A percentile compares a stretch with the other conserved stretches of the same genome.
Conservation (phyloP, 495 filamentous ascomycete genomes). For the Lophiostoma macrostomum region DNA sequence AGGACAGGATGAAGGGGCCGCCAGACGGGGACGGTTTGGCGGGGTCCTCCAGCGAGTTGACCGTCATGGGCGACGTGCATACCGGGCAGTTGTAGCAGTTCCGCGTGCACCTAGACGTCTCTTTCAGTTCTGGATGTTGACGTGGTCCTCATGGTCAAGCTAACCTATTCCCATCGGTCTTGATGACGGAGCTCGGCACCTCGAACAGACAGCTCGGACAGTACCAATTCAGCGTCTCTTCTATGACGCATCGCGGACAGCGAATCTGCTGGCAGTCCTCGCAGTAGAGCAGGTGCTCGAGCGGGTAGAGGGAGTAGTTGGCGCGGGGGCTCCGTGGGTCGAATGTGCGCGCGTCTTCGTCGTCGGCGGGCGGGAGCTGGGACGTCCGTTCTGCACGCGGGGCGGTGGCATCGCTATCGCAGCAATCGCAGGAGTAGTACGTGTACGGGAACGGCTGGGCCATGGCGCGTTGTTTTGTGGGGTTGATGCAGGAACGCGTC, state of each 20-base stretch:
- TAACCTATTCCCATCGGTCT: slow-evolving; percentile 88
- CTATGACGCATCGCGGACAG: slow-evolving; percentile 83
- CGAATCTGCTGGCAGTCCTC: slow-evolving; percentile 95
- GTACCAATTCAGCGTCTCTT: slow-evolving; percentile 91
- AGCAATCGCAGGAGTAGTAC: slow-evolving; percentile 89
- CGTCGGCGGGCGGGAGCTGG: slow-evolving; percentile 46
- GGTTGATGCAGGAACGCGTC: too few species aligned
- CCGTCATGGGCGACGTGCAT: slow-evolving; percentile 76
- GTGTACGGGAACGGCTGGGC: slow-evolving; percentile 79
- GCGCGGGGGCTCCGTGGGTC: slow-evolving; percentile 79
- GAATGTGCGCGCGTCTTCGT: slow-evolving; percentile 77
- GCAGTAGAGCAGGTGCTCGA: slow-evolving; percentile 93
- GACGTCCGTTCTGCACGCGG: slow-evolving; percentile 39
- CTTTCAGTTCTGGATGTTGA: slow-evolving; percentile 21
- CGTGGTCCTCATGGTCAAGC: slow-evolving; percentile 1
- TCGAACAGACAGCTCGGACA: slow-evolving; percentile 97
- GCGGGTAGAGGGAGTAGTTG: slow-evolving; percentile 84
- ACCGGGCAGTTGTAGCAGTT: slow-evolving; percentile 93
- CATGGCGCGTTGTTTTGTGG: slow-evolving; percentile 48
- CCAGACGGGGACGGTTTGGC: slow-evolving; percentile 32
- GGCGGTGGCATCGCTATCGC: slow-evolving; percentile 53
- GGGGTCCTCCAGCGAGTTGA: slow-evolving; percentile 58
- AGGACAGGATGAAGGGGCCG: slow-evolving; percentile 72
- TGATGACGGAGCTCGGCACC: slow-evolving; percentile 83
- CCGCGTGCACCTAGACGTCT: slow-evolving; percentile 68